Evolutionary conservation across 352 stramenopile species (phyloP), one percentile per base, ranked within the genome.

Genomic region (Phytopythium mirpurense): DNA sequence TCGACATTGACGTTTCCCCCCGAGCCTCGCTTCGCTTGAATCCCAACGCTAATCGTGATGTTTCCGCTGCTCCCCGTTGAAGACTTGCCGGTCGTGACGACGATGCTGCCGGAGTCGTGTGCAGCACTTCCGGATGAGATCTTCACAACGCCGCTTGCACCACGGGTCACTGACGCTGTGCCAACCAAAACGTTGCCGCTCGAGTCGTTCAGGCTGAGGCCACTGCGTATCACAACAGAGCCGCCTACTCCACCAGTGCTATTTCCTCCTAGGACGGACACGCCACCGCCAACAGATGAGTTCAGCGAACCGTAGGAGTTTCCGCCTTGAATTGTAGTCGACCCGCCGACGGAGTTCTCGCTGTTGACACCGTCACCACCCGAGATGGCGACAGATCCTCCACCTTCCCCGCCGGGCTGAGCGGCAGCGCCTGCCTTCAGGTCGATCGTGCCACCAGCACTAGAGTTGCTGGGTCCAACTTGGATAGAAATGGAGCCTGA

Each of bases 41-140:
- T 48, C 51, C 68, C 83, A 29, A 76, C 82, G 21, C 29, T 57
- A 31, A 93, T 40, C 23, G 65, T 42, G 18, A 93, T 82, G 18
- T 47, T 51, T 21, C 83, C 83, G 49, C 71, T 83, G 48, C 62
- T 62, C n/a, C 70, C 74, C 24, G 58, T 12, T 16, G 59, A 45
- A 5, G 81, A 78, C 24, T 49, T 65, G 27, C 85, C 83, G 10
- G 70, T 85, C 14, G 37, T 60, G 8, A 95, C 31, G 14, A 61
- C 27, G n/a, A 92, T 61, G n/a, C 21, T 46, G 8, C 85, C 85
- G 0, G 69, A 63, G 5, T 74, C 65, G 4, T 50, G 24, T 5
- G 24, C 51, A 12, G 65, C 62, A 24, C 62, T 53, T 31, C 77
- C 74, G 38, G 68, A 73, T 36, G 52, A 68, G 16, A 86, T 42